phyloP scores from a whole-genome alignment of 2,329 filamentous ascomycete species.

The Hypoxylon sp. region DNA sequence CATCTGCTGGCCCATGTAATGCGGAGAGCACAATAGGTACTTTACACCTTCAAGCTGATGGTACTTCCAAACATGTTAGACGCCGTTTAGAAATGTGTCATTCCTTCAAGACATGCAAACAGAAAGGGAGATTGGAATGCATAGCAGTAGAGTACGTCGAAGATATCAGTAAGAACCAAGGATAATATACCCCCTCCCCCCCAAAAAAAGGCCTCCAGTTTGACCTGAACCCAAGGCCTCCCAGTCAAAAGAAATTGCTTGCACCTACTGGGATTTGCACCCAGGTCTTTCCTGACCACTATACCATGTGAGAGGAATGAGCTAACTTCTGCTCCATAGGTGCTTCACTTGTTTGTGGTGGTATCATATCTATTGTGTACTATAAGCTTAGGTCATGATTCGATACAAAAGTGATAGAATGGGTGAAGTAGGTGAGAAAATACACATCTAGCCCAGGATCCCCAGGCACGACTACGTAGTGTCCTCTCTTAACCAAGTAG shows the following conservation, averaged over 20 bases:
- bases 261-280: conserved; percentile 21
- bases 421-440: not conserved
- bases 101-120: not conserved
- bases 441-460: not conserved
- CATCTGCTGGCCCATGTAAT: too few relatives aligned
- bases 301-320: conserved; percentile 9
- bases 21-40: too few relatives aligned
- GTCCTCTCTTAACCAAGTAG: too few relatives aligned
- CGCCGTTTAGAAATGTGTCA: not conserved
- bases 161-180: not conserved
- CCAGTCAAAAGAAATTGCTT: not conserved
- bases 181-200: not conserved
- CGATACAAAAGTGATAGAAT: not conserved
- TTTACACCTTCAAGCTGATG: too few relatives aligned
- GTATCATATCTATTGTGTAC: not conserved
- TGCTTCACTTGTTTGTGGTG: not conserved
- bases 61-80: too few relatives aligned
- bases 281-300: conserved; percentile 6
- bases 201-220: not conserved
- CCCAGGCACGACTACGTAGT: not conserved
- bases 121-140: not conserved
- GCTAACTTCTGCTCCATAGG: conserved; percentile 17
- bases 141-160: not conserved
- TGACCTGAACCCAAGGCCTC: not conserved
- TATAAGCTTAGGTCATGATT: not conserved